A percentile compares a stretch with the other conserved stretches of the same genome.
phyloP scores from a whole-genome alignment of 805 yeast genomes.

The Pichia gijzeniarum region DNA sequence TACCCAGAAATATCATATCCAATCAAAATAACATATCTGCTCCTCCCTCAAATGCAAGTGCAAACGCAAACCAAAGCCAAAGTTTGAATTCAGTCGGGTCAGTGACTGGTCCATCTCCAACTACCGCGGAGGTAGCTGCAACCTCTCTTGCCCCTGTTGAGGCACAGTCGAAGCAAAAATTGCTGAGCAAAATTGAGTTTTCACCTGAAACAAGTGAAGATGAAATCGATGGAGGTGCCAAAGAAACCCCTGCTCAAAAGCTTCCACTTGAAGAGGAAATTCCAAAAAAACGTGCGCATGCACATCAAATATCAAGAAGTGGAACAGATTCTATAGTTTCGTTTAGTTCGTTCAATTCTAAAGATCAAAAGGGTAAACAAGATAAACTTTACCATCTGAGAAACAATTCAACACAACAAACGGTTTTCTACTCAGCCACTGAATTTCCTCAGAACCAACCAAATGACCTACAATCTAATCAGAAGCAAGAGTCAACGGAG shows the following conservation, averaged over 20 bases:
- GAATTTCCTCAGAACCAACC: conserved; percentile 22
- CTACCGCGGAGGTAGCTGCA: conserved; percentile 15
- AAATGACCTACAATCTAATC: neutral
- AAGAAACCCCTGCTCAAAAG: neutral
- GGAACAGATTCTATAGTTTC: conserved; percentile 8
- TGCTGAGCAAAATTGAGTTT: conserved; percentile 8
- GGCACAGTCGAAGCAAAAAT: neutral
- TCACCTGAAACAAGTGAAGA: conserved; percentile 15
- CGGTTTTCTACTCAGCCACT: conserved; percentile 35
- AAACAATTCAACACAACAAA: conserved; percentile 25
- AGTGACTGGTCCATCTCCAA: conserved; percentile 14
- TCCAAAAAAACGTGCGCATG: neutral
- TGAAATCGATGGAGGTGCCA: conserved; percentile 17
- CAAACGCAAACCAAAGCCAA: conserved; percentile 24
- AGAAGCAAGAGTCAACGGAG: neutral
- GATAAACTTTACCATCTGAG: conserved; percentile 20
- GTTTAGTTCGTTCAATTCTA: conserved; percentile 7
- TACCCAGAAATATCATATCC: too few species aligned
- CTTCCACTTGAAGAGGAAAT: neutral
- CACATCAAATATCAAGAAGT: conserved; percentile 3
- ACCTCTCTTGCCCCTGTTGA: neutral
- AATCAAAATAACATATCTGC: too few species aligned
- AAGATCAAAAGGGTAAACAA: conserved; percentile 13
- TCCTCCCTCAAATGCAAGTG: conserved; percentile 5
- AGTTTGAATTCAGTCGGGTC: conserved; percentile 10